Percentiles rank a stretch among this genome's conserved stretches.
Evolutionary conservation across 2,329 filamentous ascomycete genomes (phyloP).

Genomic region (Monilinia laxa): DNA sequence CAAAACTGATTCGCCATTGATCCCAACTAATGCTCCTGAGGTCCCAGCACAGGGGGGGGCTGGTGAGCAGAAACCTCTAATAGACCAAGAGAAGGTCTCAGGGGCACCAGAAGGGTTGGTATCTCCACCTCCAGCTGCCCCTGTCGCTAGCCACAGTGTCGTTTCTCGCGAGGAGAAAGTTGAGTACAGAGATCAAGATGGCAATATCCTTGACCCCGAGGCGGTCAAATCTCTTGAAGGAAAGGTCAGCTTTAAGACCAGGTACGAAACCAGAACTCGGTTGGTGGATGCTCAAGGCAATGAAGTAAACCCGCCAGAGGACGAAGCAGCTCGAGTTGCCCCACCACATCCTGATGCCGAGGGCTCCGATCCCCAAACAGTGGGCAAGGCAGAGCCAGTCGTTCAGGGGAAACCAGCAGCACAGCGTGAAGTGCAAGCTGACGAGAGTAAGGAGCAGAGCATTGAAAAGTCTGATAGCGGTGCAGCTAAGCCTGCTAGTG

Average conservation of each 20-base stretch:
- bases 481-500: slow-evolving; percentile 61
- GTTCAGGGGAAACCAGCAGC: slow-evolving; percentile 46
- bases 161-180: slow-evolving; percentile 69
- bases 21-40: slow-evolving; percentile 35
- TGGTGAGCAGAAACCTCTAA: slow-evolving; percentile 36
- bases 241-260: slow-evolving; percentile 93
- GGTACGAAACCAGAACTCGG: slow-evolving; percentile 90
- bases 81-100: slow-evolving; percentile 34
- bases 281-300: slow-evolving; percentile 78
- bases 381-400: slow-evolving; percentile 42
- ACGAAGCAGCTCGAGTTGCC: slow-evolving; percentile 32
- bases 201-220: slow-evolving; percentile 81
- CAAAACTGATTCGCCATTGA: slow-evolving; percentile 37
- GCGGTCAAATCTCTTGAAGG: slow-evolving; percentile 83
- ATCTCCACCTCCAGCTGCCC: slow-evolving; percentile 29
- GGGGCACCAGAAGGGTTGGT: slow-evolving; percentile 35
- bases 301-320: slow-evolving; percentile 52
- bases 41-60: slow-evolving; percentile 29
- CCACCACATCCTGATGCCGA: slow-evolving; percentile 48
- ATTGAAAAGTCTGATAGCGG: slow-evolving; percentile 45
- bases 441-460: slow-evolving; percentile 60
- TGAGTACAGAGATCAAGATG: slow-evolving; percentile 93
- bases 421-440: slow-evolving; percentile 46
- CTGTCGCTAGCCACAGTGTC: slow-evolving; percentile 35
- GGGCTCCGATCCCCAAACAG: slow-evolving; percentile 59